These are phyloP conservation scores for Syzygium syzygioides DNA, from an alignment of 441 rosid genomes.

Conservation along the genomic window DNA sequence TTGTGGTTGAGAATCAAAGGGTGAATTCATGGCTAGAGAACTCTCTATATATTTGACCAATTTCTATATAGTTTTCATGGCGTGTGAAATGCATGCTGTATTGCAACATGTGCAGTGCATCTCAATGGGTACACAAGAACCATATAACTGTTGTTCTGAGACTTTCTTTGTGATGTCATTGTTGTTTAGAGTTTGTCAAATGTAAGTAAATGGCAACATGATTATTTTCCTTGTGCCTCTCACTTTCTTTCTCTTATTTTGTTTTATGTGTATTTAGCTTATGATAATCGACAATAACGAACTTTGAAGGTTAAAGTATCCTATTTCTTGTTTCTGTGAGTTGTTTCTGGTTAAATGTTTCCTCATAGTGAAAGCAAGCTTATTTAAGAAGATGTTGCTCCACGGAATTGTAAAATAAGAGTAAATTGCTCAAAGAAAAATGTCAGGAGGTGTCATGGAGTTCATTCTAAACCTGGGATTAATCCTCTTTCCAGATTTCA, in stretches of 20 bases:
- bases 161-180: background rate
- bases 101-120: background rate
- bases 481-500: conserved; percentile 57
- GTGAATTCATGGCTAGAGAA: background rate
- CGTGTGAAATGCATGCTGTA: background rate
- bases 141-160: background rate
- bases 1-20: background rate
- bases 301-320: background rate
- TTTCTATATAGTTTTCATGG: background rate
- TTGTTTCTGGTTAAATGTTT: background rate
- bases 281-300: background rate
- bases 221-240: background rate
- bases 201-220: background rate
- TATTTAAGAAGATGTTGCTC: background rate
- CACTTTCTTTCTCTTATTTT: background rate
- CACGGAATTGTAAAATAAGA: background rate
- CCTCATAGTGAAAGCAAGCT: background rate
- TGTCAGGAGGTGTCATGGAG: background rate
- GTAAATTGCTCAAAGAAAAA: background rate
- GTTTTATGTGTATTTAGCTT: background rate
- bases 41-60: background rate
- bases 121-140: background rate
- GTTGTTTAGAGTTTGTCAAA: background rate
- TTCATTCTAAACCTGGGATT: background rate
- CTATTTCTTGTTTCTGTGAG: background rate